Percentiles rank a stretch among this genome's conserved stretches.
These are phyloP conservation scores for Melanogaster broomeanus DNA, from an alignment of 768 basidiomycete species.

Conservation along the genomic window DNA sequence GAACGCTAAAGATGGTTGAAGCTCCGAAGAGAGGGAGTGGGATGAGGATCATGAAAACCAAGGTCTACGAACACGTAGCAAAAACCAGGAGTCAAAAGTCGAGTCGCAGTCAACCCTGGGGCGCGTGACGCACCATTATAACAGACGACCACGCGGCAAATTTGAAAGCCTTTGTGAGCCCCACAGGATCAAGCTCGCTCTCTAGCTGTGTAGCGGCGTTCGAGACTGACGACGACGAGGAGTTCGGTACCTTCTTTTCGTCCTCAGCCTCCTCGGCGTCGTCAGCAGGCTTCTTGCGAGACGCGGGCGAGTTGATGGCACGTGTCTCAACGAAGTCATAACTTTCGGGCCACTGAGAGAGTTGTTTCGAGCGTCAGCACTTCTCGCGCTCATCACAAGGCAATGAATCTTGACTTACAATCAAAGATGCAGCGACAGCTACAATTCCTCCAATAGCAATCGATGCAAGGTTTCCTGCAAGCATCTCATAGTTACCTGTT, in stretches of 20 bases:
- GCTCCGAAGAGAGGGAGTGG: constrained; percentile 89
- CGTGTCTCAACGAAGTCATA: constrained; percentile 83
- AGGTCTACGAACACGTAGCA: constrained; percentile 38
- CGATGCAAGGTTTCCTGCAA: constrained; percentile 87
- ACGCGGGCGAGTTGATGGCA: constrained; percentile 59
- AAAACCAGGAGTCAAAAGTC: not conserved
- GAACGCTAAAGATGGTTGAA: constrained; percentile 62
- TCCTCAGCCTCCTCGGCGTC: constrained; percentile 29
- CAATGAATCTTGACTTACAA: constrained; percentile 45
- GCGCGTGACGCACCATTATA: constrained; percentile 49
- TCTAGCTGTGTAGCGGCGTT: constrained; percentile 42
- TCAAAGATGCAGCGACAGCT: constrained; percentile 59
- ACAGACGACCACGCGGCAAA: constrained; percentile 81
- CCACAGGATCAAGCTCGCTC: constrained; percentile 63
- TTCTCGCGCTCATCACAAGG: not conserved
- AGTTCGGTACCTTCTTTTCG: constrained; percentile 38
- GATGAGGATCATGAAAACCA: constrained; percentile 70
- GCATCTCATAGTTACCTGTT: constrained; percentile 64
- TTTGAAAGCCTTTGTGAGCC: constrained; percentile 70
- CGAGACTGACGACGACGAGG: constrained; percentile 38
- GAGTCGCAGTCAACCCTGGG: not conserved
- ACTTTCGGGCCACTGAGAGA: constrained; percentile 68
- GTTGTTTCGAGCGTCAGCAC: not conserved
- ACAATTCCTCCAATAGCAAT: constrained; percentile 82
- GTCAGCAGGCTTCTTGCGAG: constrained; percentile 12